Evolutionary conservation across 2,329 filamentous ascomycete genomes (phyloP).

Genomic region (Xylariales sp.): DNA sequence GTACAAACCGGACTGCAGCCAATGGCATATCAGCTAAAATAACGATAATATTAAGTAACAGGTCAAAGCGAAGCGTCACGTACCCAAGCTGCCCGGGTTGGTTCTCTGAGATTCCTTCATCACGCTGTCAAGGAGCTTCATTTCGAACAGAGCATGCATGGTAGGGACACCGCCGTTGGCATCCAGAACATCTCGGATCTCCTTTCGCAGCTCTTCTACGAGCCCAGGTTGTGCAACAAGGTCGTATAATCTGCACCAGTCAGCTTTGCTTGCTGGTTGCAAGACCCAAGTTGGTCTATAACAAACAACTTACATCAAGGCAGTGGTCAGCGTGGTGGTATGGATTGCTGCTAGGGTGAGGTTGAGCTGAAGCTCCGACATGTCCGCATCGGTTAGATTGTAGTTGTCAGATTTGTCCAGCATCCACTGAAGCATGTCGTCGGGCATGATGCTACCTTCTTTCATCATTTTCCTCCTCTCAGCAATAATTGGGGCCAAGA

Average conservation of each 20-base stretch:
- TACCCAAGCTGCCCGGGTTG: constrained; percentile 22
- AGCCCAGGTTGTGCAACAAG: constrained; percentile 43
- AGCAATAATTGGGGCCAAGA: constrained; percentile 25
- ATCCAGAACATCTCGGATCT: constrained; percentile 34
- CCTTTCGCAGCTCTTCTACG: constrained; percentile 43
- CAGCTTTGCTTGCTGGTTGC: neutral
- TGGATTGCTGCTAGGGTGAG: constrained; percentile 46
- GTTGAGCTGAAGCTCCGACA: constrained; percentile 34
- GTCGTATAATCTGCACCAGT: constrained; percentile 35
- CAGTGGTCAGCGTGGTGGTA: constrained; percentile 38
- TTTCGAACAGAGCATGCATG: constrained; percentile 26
- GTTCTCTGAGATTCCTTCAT: constrained; percentile 28
- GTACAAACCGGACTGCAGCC: constrained; percentile 37
- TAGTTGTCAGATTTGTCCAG: constrained; percentile 29
- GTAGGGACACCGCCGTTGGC: constrained; percentile 26
- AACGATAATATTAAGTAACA: too few species aligned
- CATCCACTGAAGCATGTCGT: constrained; percentile 44
- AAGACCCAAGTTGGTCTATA: neutral
- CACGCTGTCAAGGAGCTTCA: constrained; percentile 33
- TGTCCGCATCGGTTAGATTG: constrained; percentile 20
- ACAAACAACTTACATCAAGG: constrained; percentile 29
- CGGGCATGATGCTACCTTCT: constrained; percentile 23
- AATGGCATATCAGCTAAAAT: too few species aligned
- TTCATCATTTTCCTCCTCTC: constrained; percentile 20
- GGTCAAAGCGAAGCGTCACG: too few species aligned